These are phyloP conservation scores for Corymbia maculata DNA, from an alignment of 345 rosid genomes.

Conservation along the genomic window DNA sequence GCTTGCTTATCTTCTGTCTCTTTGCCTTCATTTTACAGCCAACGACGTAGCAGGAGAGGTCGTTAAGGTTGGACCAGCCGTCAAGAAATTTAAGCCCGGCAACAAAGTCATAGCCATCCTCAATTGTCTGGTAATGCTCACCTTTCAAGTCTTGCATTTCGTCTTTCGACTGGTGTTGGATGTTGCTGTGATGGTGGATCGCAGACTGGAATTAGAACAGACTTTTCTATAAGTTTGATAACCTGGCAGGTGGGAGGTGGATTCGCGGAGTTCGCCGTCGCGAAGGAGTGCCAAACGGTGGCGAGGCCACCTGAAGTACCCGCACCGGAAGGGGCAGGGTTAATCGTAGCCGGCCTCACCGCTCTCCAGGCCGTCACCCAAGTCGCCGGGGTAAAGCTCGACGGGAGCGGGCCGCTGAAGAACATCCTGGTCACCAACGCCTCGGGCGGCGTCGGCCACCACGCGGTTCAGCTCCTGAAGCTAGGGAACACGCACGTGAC, in stretches of 20 bases:
- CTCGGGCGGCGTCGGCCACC: conserved; percentile 84
- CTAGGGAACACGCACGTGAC: conserved; percentile 70
- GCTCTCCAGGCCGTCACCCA: conserved; percentile 53
- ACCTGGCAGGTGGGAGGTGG: conserved; percentile 34
- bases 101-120: conserved; percentile 73
- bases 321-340: conserved; percentile 58
- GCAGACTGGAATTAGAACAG: background rate
- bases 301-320: conserved; percentile 54
- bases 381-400: conserved; percentile 56
- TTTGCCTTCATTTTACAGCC: conserved; percentile 18
- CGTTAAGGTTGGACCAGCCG: conserved; percentile 51
- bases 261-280: conserved; percentile 57
- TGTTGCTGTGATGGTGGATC: background rate
- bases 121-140: conserved; percentile 24
- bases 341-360: conserved; percentile 60
- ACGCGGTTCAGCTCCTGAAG: conserved; percentile 70
- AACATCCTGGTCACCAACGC: conserved; percentile 70
- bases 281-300: conserved; percentile 43
- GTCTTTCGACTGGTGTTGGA: background rate
- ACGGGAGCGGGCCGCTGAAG: conserved; percentile 37
- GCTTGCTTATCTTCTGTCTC: background rate
- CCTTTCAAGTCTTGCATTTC: background rate
- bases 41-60: conserved; percentile 82
- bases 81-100: conserved; percentile 50
- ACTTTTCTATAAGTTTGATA: background rate